A percentile compares a stretch with the other conserved stretches of the same genome.
Conservation (phyloP, 1,284 basidiomycete species). For the Cryptococcus sp. region DNA sequence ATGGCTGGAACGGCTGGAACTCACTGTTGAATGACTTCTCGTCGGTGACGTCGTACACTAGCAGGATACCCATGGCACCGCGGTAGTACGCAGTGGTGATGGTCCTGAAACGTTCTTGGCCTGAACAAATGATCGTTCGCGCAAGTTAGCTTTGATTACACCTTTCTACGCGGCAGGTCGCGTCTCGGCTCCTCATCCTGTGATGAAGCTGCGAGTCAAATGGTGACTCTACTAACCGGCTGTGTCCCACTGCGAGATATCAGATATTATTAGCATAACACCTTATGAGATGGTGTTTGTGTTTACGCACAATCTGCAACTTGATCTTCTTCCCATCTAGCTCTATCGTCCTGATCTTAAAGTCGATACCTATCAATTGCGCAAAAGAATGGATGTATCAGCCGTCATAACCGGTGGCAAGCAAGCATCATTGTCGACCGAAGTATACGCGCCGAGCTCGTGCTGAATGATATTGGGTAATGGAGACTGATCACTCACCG, state of each 20-base stretch:
- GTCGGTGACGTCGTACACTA: constrained; percentile 99
- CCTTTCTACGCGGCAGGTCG: too few species aligned
- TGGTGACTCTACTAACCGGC: constrained; percentile 59
- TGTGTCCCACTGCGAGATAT: constrained; percentile 87
- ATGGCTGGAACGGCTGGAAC: constrained; percentile 46
- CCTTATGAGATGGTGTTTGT: not conserved
- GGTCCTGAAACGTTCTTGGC: constrained; percentile 98
- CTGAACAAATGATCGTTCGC: constrained; percentile 20
- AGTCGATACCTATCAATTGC: constrained; percentile 20
- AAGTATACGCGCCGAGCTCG: constrained; percentile 6
- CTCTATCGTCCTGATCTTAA: constrained; percentile 91
- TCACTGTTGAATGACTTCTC: constrained; percentile 95
- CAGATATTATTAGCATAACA: constrained; percentile 1
- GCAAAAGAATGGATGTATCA: too few species aligned
- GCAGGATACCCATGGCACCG: constrained; percentile 97
- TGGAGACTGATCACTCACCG: constrained; percentile 51
- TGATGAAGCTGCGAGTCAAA: too few species aligned
- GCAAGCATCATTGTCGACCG: constrained; percentile 18
- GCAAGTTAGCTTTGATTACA: not conserved
- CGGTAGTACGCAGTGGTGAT: constrained; percentile 99
- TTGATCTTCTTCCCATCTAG: constrained; percentile 99
- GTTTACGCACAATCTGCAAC: constrained; percentile 87
- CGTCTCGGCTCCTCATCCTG: too few species aligned
- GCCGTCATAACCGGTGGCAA: too few species aligned
- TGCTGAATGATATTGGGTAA: not conserved